A percentile compares a stretch with the other conserved stretches of the same genome.
phyloP scores from a whole-genome alignment of 371 early-diverging fungal species.

The Apophysomyces sp. region DNA sequence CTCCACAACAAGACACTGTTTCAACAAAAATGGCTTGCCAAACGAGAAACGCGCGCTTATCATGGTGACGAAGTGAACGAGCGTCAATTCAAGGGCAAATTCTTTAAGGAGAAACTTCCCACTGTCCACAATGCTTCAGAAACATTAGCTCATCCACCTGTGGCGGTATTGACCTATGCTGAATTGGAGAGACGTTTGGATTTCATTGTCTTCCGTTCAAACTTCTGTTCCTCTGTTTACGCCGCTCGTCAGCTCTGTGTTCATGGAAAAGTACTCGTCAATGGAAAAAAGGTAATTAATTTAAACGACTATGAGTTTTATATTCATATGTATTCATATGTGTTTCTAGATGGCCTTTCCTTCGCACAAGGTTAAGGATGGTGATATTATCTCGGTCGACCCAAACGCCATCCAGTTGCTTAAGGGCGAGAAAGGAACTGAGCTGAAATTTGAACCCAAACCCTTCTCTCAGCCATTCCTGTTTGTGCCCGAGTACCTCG shows the following conservation, averaged over 20 bases:
- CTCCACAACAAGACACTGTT: slow-evolving; percentile 77
- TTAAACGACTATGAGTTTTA: too few relatives aligned
- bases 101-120: slow-evolving; percentile 74
- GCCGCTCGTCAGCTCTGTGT: slow-evolving; percentile 82
- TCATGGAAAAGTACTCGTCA: slow-evolving; percentile 88
- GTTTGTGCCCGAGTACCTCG: slow-evolving; percentile 95
- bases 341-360: slow-evolving; percentile 62
- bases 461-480: slow-evolving; percentile 93
- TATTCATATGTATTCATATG: neutral
- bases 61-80: slow-evolving; percentile 90
- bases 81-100: slow-evolving; percentile 70
- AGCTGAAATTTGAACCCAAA: slow-evolving; percentile 69
- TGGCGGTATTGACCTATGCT: slow-evolving; percentile 82
- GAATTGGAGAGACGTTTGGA: slow-evolving; percentile 91
- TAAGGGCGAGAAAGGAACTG: slow-evolving; percentile 52
- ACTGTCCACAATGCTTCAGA: slow-evolving; percentile 59
- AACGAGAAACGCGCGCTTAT: slow-evolving; percentile 91
- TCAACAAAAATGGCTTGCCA: slow-evolving; percentile 94
- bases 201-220: slow-evolving; percentile 88
- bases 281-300: slow-evolving; percentile 88
- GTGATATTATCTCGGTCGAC: slow-evolving; percentile 87
- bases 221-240: slow-evolving; percentile 85
- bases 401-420: slow-evolving; percentile 79
- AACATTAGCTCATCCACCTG: slow-evolving; percentile 66
- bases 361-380: slow-evolving; percentile 81